These are phyloP conservation scores for Alternaria arbusti DNA, from an alignment of 2,329 filamentous ascomycete genomes.

Conservation along the genomic window DNA sequence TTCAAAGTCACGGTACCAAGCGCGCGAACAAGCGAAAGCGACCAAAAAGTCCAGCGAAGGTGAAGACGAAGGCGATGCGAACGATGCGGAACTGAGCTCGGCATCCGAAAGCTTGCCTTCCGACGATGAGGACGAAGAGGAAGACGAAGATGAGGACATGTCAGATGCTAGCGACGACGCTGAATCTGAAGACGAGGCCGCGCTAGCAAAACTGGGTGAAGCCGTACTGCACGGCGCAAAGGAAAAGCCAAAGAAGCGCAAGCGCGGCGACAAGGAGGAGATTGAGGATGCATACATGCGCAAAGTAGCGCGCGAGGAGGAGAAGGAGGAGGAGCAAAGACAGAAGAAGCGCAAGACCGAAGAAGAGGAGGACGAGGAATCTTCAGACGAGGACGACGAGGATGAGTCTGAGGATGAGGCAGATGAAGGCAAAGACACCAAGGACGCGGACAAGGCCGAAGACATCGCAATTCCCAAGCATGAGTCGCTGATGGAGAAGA, in stretches of 20 bases:
- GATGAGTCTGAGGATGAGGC: slow-evolving; percentile 27
- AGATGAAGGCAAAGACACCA: slow-evolving; percentile 41
- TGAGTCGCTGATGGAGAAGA: slow-evolving; percentile 55
- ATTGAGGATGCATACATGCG: slow-evolving; percentile 74
- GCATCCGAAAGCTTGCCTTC: slow-evolving; percentile 12
- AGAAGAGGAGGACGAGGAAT: slow-evolving; percentile 25
- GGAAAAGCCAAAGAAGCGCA: slow-evolving; percentile 48
- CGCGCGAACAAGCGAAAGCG: slow-evolving; percentile 25
- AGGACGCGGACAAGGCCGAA: slow-evolving; percentile 52
- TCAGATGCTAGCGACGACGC: slow-evolving; percentile 27
- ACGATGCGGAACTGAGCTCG: slow-evolving; percentile 28
- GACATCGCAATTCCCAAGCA: slow-evolving; percentile 57
- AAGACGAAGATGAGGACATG: slow-evolving; percentile 43
- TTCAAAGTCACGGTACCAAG: slow-evolving; percentile 50
- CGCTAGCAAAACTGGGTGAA: slow-evolving; percentile 34
- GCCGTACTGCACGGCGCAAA: slow-evolving; percentile 35
- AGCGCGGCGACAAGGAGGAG: slow-evolving; percentile 67
- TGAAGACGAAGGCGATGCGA: slow-evolving; percentile 59
- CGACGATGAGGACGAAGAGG: slow-evolving; percentile 28
- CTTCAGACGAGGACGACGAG: slow-evolving; percentile 18
- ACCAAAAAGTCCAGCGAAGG: slow-evolving; percentile 52
- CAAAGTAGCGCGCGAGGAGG: slow-evolving; percentile 62
- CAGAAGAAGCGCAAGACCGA: slow-evolving; percentile 47
- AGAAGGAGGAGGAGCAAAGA: slow-evolving; percentile 47
- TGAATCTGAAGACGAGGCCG: slow-evolving; percentile 31